Evolutionary conservation across 768 basidiomycete genomes (phyloP).

Genomic region (Strobilomyces dryophilus): DNA sequence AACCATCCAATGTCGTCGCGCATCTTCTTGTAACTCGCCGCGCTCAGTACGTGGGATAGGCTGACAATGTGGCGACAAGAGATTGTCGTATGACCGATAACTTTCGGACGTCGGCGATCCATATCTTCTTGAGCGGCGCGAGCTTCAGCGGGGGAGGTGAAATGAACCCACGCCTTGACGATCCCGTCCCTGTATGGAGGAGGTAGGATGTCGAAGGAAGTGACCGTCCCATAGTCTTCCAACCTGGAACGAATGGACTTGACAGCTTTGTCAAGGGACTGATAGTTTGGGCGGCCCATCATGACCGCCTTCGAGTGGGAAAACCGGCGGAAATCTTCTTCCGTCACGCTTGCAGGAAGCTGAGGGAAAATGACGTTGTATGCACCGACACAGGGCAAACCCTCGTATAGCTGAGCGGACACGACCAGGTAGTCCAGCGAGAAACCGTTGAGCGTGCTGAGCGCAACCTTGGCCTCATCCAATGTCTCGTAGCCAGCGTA

Average conservation of each 20-base stretch:
- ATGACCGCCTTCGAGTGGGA: slow-evolving; percentile 47
- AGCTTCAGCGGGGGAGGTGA: slow-evolving; percentile 49
- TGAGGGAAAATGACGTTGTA: slow-evolving; percentile 59
- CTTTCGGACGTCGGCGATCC: slow-evolving; percentile 42
- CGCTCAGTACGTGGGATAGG: slow-evolving; percentile 42
- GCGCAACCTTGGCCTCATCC: slow-evolving; percentile 47
- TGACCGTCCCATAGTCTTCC: slow-evolving; percentile 34
- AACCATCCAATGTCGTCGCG: slow-evolving; percentile 45
- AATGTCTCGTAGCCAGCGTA: slow-evolving; percentile 60
- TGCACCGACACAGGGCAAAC: slow-evolving; percentile 52
- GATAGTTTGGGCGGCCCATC: slow-evolving; percentile 47
- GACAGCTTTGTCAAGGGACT: slow-evolving; percentile 32
- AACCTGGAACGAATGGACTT: slow-evolving; percentile 36
- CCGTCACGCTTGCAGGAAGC: slow-evolving; percentile 43
- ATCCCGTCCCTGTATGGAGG: slow-evolving; percentile 49
- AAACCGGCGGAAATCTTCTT: slow-evolving; percentile 43
- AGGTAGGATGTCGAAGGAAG: slow-evolving; percentile 42
- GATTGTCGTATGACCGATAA: slow-evolving; percentile 44
- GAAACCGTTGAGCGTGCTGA: slow-evolving; percentile 37
- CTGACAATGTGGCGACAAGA: slow-evolving; percentile 52
- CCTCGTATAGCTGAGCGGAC: slow-evolving; percentile 48
- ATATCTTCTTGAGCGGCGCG: slow-evolving; percentile 45
- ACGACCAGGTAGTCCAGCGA: slow-evolving; percentile 40
- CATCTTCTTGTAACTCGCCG: slow-evolving; percentile 37
- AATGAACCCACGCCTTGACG: slow-evolving; percentile 54